Percentiles rank a stretch among this genome's conserved stretches.
Conservation (phyloP, 2,329 filamentous ascomycete genomes). For the Periglandula ipomoeae region DNA sequence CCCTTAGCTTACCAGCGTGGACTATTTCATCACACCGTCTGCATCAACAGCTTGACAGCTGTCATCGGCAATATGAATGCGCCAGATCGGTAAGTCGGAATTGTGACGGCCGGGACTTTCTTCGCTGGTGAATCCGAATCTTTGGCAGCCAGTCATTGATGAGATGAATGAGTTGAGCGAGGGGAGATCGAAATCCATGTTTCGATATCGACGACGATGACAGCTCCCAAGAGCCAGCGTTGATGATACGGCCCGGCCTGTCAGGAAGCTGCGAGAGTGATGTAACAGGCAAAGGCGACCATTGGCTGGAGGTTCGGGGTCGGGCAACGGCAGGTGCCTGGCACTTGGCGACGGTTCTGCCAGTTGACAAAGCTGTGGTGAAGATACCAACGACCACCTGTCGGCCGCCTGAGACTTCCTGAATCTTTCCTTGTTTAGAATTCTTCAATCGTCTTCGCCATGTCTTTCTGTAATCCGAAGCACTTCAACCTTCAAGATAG, state of each 20-base stretch:
- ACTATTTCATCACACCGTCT: not conserved
- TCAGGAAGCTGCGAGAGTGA: too few species aligned
- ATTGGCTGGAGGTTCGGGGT: not conserved
- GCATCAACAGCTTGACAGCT: not conserved
- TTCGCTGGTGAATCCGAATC: not conserved
- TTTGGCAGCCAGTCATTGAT: not conserved
- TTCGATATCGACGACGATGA: not conserved
- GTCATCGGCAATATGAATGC: conserved; percentile 39
- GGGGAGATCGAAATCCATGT: not conserved
- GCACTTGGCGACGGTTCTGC: not conserved
- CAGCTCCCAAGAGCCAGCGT: not conserved
- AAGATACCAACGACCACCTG: not conserved
- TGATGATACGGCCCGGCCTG: too few species aligned
- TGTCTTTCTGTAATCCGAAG: conserved; percentile 28
- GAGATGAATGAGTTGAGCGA: not conserved
- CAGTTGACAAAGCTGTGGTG: not conserved
- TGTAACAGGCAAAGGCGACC: not conserved
- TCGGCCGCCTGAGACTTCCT: not conserved
- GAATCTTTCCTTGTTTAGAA: not conserved
- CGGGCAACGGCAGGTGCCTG: not conserved
- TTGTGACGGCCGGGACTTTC: not conserved
- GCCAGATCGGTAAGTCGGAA: conserved; percentile 41
- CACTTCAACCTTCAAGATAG: conserved; percentile 30
- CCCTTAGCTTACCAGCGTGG: not conserved
- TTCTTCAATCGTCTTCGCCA: conserved; percentile 11